Evolutionary conservation across 345 rosid genomes (phyloP).

Genomic region (Abelmoschus esculentus): DNA sequence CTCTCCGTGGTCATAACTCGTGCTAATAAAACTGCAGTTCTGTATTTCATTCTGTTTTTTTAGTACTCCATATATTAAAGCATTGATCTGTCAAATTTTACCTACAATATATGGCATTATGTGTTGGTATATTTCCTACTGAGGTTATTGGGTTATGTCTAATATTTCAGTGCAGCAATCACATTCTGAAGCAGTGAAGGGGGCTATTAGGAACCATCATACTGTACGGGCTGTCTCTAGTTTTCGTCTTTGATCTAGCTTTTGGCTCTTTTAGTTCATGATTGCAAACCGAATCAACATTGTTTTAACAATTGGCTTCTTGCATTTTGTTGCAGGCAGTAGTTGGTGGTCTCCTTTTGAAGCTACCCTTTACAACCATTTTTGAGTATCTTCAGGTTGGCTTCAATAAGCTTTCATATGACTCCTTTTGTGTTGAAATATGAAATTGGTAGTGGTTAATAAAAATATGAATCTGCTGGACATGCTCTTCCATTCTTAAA

Average conservation of each 20-base stretch:
- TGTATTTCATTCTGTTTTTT: too few species aligned
- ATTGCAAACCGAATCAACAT: neutral
- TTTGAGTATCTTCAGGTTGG: constrained; percentile 91
- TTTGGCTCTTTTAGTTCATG: constrained; percentile 1
- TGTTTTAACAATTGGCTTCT: neutral
- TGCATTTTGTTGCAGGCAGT: constrained; percentile 48
- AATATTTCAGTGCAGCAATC: constrained; percentile 49
- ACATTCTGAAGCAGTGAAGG: constrained; percentile 68
- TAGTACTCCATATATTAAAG: too few species aligned
- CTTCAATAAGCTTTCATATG: neutral
- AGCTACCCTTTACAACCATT: constrained; percentile 83
- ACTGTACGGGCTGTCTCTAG: constrained; percentile 39
- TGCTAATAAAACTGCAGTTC: too few species aligned
- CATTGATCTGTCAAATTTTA: too few species aligned
- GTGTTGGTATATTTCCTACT: too few species aligned
- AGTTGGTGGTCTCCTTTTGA: constrained; percentile 51
- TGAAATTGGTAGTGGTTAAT: too few species aligned
- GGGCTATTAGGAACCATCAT: constrained; percentile 60
- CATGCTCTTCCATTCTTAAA: too few species aligned
- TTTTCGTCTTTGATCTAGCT: neutral
- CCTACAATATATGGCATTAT: too few species aligned
- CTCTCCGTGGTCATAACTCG: too few species aligned
- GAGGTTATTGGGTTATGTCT: constrained; percentile 14
- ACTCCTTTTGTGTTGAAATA: neutral
- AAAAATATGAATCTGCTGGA: too few species aligned